These are phyloP conservation scores for Entonaema liquescens DNA, from an alignment of 495 filamentous ascomycete genomes.

Conservation along the genomic window DNA sequence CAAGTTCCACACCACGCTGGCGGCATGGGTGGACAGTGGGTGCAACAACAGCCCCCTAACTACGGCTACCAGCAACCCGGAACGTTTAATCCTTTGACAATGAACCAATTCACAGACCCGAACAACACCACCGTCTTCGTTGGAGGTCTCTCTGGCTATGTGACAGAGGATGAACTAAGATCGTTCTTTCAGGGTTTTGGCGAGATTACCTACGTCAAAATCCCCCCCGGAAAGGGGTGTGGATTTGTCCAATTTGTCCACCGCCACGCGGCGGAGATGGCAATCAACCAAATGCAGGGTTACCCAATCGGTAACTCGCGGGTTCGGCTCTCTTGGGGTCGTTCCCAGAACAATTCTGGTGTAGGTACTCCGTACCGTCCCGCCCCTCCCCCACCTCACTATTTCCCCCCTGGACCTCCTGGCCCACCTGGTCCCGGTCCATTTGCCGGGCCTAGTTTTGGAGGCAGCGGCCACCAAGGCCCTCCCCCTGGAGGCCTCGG, in stretches of 20 bases:
- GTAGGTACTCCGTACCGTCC: conserved; percentile 97
- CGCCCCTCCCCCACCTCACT: conserved; percentile 89
- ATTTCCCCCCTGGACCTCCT: conserved; percentile 78
- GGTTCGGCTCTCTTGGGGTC: conserved; percentile 95
- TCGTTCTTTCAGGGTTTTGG: conserved; percentile 99
- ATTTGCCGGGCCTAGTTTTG: conserved; percentile 43
- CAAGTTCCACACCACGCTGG: conserved; percentile 46
- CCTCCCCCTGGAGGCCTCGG: conserved; percentile 44
- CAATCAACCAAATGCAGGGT: conserved; percentile 99
- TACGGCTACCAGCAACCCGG: conserved; percentile 62
- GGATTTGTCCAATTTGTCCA: conserved; percentile 99
- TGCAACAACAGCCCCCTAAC: conserved; percentile 52
- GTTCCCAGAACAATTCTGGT: conserved; percentile 98
- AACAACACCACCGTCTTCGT: conserved; percentile 99
- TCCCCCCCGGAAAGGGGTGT: conserved; percentile 98
- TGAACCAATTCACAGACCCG: conserved; percentile 99
- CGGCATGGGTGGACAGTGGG: conserved; percentile 50
- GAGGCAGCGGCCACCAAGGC: conserved; percentile 38
- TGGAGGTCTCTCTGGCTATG: conserved; percentile 95
- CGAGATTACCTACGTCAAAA: conserved; percentile 99
- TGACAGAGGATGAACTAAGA: conserved; percentile 98
- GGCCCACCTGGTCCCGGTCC: conserved; percentile 61
- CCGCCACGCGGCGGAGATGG: conserved; percentile 99
- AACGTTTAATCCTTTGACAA: conserved; percentile 66
- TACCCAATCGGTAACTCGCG: conserved; percentile 99